These are phyloP conservation scores for Fraxinus sp. DNA, from an alignment of 305 asterid genomes.

Conservation along the genomic window DNA sequence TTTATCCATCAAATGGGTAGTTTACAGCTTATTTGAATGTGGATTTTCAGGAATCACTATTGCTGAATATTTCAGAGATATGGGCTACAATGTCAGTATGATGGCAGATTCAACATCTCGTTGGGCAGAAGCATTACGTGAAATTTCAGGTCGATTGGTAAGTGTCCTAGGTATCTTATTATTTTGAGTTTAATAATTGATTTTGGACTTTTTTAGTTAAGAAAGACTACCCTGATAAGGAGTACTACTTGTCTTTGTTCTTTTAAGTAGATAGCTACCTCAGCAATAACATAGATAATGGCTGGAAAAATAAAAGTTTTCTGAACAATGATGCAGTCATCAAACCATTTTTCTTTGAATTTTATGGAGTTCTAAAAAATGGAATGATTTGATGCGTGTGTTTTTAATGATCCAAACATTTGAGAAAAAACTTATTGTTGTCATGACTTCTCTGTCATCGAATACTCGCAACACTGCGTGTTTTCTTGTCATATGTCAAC, in stretches of 20 bases:
- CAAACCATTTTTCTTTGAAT: background rate
- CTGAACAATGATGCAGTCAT: slow-evolving; percentile 3
- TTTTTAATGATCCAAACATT: background rate
- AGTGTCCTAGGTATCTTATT: slow-evolving; percentile 23
- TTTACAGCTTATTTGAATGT: slow-evolving; percentile 23
- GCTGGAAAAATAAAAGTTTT: background rate
- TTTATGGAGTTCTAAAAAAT: slow-evolving; percentile 9
- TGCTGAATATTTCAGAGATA: slow-evolving; percentile 97
- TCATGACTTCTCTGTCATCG: background rate
- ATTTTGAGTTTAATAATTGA: slow-evolving; percentile 1
- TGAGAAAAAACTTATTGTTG: background rate
- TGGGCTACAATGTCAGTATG: slow-evolving; percentile 99
- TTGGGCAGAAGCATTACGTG: slow-evolving; percentile 99
- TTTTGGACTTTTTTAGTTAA: background rate
- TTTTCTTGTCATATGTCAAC: background rate
- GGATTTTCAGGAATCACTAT: slow-evolving; percentile 81
- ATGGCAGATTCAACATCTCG: slow-evolving; percentile 99
- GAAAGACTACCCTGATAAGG: slow-evolving; percentile 9
- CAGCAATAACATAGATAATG: background rate
- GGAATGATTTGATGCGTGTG: background rate
- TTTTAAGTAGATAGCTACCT: background rate
- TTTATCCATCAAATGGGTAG: background rate
- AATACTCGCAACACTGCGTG: background rate
- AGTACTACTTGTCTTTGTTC: slow-evolving; percentile 11
- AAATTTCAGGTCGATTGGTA: slow-evolving; percentile 98